phyloP scores from a whole-genome alignment of 441 rosid species.

The Codiaeum variegatum region DNA sequence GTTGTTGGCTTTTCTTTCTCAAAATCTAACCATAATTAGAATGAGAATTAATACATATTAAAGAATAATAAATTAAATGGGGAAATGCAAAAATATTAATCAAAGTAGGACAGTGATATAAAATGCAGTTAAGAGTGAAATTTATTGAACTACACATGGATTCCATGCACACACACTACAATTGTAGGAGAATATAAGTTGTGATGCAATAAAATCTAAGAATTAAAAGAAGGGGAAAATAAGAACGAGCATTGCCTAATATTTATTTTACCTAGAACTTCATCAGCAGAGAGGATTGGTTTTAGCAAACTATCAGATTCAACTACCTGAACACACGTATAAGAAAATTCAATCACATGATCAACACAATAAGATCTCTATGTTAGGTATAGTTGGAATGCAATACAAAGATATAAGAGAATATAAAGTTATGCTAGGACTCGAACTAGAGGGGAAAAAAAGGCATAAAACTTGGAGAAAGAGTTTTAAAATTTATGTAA shows the following conservation, averaged over 20 bases:
- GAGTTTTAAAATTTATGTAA: background rate
- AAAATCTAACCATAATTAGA: too few species aligned
- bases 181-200: background rate
- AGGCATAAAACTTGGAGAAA: background rate
- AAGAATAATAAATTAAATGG: too few species aligned
- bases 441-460: background rate
- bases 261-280: conserved; percentile 47
- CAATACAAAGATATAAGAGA: background rate
- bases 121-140: too few species aligned
- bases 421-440: background rate
- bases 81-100: too few species aligned
- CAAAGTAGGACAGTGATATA: too few species aligned
- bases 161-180: conserved; percentile 75
- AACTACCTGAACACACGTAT: conserved; percentile 42
- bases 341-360: conserved; percentile 11
- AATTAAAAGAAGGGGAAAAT: background rate
- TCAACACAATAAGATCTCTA: background rate
- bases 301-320: conserved; percentile 70
- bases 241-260: background rate
- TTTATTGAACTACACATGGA: too few species aligned
- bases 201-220: background rate
- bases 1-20: too few species aligned
- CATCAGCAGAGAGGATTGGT: conserved; percentile 68
- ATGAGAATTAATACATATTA: too few species aligned
- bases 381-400: background rate